phyloP scores from a whole-genome alignment of 371 early-diverging fungal species.

The Rhizopus delemar region DNA sequence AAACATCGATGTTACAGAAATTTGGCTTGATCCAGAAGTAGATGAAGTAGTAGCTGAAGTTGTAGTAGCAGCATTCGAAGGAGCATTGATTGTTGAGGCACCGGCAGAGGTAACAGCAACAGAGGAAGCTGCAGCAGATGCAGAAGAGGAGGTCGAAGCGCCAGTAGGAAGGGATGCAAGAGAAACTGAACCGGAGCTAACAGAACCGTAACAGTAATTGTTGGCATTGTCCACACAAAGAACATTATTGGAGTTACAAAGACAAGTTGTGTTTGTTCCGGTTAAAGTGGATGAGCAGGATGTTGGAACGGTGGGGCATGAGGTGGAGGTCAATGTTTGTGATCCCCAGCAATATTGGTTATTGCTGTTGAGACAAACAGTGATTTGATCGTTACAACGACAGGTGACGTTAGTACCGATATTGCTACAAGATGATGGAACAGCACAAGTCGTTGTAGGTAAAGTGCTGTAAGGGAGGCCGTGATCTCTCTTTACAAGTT shows the following conservation, averaged over 20 bases:
- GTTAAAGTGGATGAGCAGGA: constrained; percentile 22
- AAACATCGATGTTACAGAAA: not conserved
- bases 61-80: constrained; percentile 2
- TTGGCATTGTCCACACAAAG: constrained; percentile 47
- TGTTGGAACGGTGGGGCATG: constrained; percentile 38
- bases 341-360: constrained; percentile 50
- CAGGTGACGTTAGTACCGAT: constrained; percentile 31
- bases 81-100: constrained; percentile 14
- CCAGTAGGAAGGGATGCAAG: constrained; percentile 26
- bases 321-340: constrained; percentile 24
- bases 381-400: constrained; percentile 37
- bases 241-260: constrained; percentile 33
- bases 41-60: constrained; percentile 4
- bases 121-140: constrained; percentile 12
- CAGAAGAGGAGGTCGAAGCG: constrained; percentile 4
- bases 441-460: constrained; percentile 33
- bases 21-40: constrained; percentile 1
- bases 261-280: constrained; percentile 33
- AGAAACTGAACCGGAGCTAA: constrained; percentile 13
- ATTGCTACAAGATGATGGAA: constrained; percentile 34
- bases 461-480: constrained; percentile 41
- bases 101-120: not conserved
- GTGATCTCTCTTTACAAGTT: constrained; percentile 37
- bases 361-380: constrained; percentile 31
- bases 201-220: constrained; percentile 43